phyloP scores from a whole-genome alignment of 2,329 filamentous ascomycete genomes.

The Thermothelomyces thermophilus region DNA sequence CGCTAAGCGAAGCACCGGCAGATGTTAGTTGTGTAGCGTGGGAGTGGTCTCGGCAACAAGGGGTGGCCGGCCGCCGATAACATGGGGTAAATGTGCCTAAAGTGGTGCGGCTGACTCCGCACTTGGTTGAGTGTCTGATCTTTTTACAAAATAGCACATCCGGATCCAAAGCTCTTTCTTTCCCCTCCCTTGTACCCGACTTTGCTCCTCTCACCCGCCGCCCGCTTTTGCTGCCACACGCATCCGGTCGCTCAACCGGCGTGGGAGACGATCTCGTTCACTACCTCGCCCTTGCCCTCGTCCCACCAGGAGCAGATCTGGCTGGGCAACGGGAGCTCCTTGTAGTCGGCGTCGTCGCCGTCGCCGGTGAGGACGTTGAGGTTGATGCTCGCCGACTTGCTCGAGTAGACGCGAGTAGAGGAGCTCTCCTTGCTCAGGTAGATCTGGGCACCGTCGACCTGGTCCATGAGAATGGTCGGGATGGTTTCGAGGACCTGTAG shows the following conservation, averaged over 20 bases:
- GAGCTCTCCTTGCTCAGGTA: slow-evolving; percentile 79
- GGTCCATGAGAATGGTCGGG: slow-evolving; percentile 84
- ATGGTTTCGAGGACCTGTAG: slow-evolving; percentile 74
- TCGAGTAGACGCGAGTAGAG: slow-evolving; percentile 76
- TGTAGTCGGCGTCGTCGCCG: slow-evolving; percentile 70
- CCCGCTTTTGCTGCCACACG: background rate
- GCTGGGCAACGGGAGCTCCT: slow-evolving; percentile 79
- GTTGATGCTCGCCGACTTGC: slow-evolving; percentile 83
- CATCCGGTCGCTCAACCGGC: slow-evolving; percentile 65
- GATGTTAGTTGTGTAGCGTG: slow-evolving; percentile 5
- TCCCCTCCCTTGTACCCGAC: too few species aligned
- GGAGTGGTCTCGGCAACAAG: background rate
- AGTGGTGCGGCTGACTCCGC: slow-evolving; percentile 19
- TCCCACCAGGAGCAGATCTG: slow-evolving; percentile 78
- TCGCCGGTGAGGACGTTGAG: slow-evolving; percentile 69
- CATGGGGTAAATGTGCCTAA: slow-evolving; percentile 7
- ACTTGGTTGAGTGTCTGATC: too few species aligned
- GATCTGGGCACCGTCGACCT: slow-evolving; percentile 82
- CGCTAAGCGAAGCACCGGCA: too few species aligned
- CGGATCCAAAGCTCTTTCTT: too few species aligned
- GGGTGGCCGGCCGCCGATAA: slow-evolving; percentile 1
- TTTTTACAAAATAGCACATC: too few species aligned
- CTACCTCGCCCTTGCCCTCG: slow-evolving; percentile 62
- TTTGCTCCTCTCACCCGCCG: background rate
- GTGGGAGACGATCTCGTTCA: slow-evolving; percentile 94